Conservation (phyloP, 148 eudicot species). For the Pouteria glomerata region DNA sequence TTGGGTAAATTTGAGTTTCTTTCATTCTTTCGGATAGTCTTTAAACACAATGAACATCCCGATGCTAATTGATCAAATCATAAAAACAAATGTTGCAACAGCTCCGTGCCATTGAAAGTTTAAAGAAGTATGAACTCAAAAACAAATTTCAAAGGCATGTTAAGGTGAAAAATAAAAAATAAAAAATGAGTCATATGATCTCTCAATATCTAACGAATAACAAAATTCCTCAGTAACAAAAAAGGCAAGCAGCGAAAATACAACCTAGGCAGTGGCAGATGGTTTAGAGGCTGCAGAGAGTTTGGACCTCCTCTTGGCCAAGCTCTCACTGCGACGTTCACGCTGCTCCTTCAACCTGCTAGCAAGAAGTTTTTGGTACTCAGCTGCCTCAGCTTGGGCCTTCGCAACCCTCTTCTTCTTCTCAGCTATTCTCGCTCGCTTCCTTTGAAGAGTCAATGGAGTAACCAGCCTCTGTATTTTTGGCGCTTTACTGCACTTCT, state of each 20-base stretch:
- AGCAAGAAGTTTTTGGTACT: constrained; percentile 47
- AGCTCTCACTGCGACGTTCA: constrained; percentile 44
- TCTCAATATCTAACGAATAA: too few species aligned
- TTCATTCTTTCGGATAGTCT: too few species aligned
- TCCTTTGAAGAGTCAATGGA: constrained; percentile 85
- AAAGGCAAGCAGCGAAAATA: not conserved
- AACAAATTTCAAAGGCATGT: too few species aligned
- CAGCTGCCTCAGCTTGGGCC: constrained; percentile 44
- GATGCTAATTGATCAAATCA: too few species aligned
- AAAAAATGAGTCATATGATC: too few species aligned
- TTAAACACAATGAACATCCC: too few species aligned
- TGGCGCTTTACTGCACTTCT: constrained; percentile 76
- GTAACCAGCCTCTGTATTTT: constrained; percentile 85
- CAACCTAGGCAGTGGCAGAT: constrained; percentile 26
- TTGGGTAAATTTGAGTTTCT: too few species aligned
- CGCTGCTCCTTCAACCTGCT: constrained; percentile 44
- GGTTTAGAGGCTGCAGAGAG: constrained; percentile 40
- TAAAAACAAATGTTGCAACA: too few species aligned
- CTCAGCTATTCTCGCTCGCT: constrained; percentile 76
- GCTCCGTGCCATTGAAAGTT: too few species aligned
- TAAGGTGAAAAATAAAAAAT: too few species aligned
- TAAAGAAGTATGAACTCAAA: too few species aligned
- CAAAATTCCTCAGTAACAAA: too few species aligned
- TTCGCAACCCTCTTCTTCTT: constrained; percentile 75
- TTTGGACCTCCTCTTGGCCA: constrained; percentile 50